Evolutionary conservation across 2,329 filamentous ascomycete genomes (phyloP).

Genomic region (Colletotrichum spaethianum): DNA sequence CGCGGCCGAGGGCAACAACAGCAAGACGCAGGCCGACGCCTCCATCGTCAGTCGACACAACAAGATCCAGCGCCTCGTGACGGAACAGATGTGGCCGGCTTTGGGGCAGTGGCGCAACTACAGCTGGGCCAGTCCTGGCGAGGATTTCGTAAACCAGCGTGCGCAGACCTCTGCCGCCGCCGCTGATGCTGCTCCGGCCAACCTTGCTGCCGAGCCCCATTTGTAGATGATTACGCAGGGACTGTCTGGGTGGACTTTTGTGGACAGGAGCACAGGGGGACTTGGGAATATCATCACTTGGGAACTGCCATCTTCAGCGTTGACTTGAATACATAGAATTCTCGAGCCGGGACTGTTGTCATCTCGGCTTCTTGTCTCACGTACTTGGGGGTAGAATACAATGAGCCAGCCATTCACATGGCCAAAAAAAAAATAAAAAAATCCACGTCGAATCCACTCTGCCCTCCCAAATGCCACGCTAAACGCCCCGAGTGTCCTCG

Average conservation of each 20-base stretch:
- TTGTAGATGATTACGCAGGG: conserved; percentile 7
- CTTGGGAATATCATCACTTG: not conserved
- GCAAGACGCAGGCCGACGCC: conserved; percentile 34
- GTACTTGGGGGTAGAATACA: conserved; percentile 30
- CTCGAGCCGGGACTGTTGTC: not conserved
- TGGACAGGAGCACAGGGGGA: too few species aligned
- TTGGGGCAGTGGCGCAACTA: conserved; percentile 75
- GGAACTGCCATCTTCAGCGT: not conserved
- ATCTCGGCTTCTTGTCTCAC: conserved; percentile 19
- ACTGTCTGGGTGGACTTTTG: not conserved
- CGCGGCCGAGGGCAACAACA: conserved; percentile 44
- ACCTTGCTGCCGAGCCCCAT: conserved; percentile 21
- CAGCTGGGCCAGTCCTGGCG: conserved; percentile 73
- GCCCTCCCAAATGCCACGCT: conserved; percentile 24
- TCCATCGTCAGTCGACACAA: conserved; percentile 44
- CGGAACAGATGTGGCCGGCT: conserved; percentile 65
- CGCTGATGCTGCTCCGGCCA: conserved; percentile 38
- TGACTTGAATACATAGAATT: conserved; percentile 22
- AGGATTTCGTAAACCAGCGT: conserved; percentile 57
- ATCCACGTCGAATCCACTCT: conserved; percentile 32
- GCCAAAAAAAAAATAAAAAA: not conserved
- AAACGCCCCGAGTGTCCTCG: conserved; percentile 33
- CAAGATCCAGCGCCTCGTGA: conserved; percentile 53
- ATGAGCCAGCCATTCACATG: conserved; percentile 29
- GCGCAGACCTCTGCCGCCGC: not conserved